phyloP scores from a whole-genome alignment of 257 asterid genomes.

The Forsythia suspensa region DNA sequence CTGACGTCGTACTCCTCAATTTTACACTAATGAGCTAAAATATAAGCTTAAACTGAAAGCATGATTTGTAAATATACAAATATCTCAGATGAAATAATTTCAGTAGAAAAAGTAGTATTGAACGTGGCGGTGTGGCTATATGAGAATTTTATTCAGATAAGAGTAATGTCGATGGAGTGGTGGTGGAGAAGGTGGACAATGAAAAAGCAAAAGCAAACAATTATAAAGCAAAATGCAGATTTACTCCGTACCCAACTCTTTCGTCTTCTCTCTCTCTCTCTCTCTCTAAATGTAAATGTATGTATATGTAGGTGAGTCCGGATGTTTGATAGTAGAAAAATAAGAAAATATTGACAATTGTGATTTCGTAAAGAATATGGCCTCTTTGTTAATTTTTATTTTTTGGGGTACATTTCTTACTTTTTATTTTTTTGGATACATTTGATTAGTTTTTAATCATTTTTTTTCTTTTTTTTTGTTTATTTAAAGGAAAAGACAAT shows the following conservation, averaged over 20 bases:
- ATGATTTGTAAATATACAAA: conserved; percentile 4
- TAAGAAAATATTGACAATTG: neutral
- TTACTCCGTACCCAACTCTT: conserved; percentile 26
- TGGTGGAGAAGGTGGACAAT: conserved; percentile 31
- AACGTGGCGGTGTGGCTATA: conserved; percentile 9
- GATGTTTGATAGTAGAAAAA: neutral
- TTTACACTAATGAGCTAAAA: conserved; percentile 6
- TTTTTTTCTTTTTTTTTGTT: too few species aligned
- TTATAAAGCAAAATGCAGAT: conserved; percentile 40
- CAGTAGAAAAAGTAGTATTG: conserved; percentile 11
- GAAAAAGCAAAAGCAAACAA: conserved; percentile 32
- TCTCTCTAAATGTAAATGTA: neutral
- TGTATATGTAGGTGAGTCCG: too few species aligned
- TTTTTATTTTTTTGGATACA: too few species aligned
- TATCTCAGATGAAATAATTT: conserved; percentile 35
- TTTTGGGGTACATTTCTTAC: too few species aligned
- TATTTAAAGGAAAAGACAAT: too few species aligned
- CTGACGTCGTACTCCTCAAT: conserved; percentile 75
- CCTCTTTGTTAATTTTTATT: too few species aligned
- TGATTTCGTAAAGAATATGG: too few species aligned
- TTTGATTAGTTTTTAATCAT: too few species aligned
- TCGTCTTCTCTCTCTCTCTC: conserved; percentile 28
- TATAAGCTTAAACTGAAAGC: neutral
- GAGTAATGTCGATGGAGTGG: conserved; percentile 26
- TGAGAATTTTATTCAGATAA: conserved; percentile 34